Percentiles rank a stretch among this genome's conserved stretches.
These are phyloP conservation scores for Rubroshorea leprosula DNA, from an alignment of 345 rosid species.

Conservation along the genomic window DNA sequence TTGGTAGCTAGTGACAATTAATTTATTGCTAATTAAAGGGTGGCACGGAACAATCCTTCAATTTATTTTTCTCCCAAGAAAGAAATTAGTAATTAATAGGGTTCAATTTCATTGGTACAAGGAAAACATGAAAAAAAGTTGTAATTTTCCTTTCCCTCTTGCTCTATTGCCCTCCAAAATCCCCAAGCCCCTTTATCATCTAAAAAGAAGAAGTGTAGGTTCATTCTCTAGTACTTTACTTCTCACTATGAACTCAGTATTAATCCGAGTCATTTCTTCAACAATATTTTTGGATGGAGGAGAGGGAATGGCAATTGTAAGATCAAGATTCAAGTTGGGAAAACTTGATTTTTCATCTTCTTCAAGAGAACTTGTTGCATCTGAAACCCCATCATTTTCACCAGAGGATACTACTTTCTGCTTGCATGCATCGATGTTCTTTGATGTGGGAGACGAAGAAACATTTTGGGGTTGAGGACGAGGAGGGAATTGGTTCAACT, in stretches of 20 bases:
- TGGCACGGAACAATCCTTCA: too few relatives aligned
- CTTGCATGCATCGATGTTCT: not conserved
- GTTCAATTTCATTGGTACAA: too few relatives aligned
- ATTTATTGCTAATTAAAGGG: too few relatives aligned
- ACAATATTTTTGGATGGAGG: not conserved
- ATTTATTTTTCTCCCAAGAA: too few relatives aligned
- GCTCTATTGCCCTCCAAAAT: too few relatives aligned
- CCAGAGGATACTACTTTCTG: not conserved
- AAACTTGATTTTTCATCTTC: conserved; percentile 15
- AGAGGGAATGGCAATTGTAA: conserved; percentile 17
- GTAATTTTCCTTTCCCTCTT: too few relatives aligned
- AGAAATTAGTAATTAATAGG: too few relatives aligned
- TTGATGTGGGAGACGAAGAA: conserved; percentile 11
- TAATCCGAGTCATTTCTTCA: conserved; percentile 10
- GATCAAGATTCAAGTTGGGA: conserved; percentile 36
- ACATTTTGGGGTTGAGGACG: conserved; percentile 8
- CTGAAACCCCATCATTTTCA: conserved; percentile 16
- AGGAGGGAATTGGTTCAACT: conserved; percentile 20
- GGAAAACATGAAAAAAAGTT: too few relatives aligned
- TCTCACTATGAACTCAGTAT: not conserved
- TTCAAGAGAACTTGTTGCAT: conserved; percentile 28
- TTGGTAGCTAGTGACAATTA: too few relatives aligned
- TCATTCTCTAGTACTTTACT: conserved; percentile 1
- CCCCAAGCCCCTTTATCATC: too few relatives aligned
- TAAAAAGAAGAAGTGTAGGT: too few relatives aligned